Evolutionary conservation across 108 stramenopile genomes (phyloP).

Genomic region (Skeletonema costatum): DNA sequence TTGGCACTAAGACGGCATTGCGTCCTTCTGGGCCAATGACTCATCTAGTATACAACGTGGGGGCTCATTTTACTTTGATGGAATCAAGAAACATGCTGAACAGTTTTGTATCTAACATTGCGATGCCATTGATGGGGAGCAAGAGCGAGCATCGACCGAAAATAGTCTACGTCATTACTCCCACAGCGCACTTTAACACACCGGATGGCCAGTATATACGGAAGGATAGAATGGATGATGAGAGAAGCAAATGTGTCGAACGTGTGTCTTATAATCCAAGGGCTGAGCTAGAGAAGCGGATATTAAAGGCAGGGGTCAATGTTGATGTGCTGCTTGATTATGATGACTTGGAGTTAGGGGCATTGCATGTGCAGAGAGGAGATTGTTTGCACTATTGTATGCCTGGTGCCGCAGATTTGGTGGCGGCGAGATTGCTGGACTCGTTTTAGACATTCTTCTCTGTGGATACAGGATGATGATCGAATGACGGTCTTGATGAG

Average conservation of each 20-base stretch:
- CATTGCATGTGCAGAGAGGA: conserved; percentile 17
- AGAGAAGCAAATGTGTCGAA: conserved; percentile 2
- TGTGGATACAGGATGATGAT: neutral
- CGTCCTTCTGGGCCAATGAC: conserved; percentile 2
- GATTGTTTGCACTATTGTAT: conserved; percentile 41
- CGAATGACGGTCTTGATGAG: neutral
- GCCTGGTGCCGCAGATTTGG: conserved; percentile 8
- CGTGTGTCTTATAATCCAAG: conserved; percentile 14
- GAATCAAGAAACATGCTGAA: neutral
- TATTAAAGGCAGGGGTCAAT: conserved; percentile 16
- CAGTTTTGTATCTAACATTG: conserved; percentile 10
- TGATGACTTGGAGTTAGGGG: conserved; percentile 24
- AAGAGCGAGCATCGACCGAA: conserved; percentile 8
- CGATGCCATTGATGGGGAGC: conserved; percentile 5
- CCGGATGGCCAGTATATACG: conserved; percentile 9
- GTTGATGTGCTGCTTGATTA: conserved; percentile 35
- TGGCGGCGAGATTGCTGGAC: neutral
- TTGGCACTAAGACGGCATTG: conserved; percentile 20
- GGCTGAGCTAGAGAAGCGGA: conserved; percentile 20
- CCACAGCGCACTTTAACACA: conserved; percentile 33
- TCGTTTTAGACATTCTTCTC: neutral
- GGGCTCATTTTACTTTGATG: conserved; percentile 4
- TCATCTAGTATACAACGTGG: conserved; percentile 26
- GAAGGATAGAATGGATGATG: neutral
- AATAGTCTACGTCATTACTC: conserved; percentile 22